Percentiles rank a stretch among this genome's conserved stretches.
Conservation (phyloP, 805 yeast species). For the Zygoascus bituminiphila region DNA sequence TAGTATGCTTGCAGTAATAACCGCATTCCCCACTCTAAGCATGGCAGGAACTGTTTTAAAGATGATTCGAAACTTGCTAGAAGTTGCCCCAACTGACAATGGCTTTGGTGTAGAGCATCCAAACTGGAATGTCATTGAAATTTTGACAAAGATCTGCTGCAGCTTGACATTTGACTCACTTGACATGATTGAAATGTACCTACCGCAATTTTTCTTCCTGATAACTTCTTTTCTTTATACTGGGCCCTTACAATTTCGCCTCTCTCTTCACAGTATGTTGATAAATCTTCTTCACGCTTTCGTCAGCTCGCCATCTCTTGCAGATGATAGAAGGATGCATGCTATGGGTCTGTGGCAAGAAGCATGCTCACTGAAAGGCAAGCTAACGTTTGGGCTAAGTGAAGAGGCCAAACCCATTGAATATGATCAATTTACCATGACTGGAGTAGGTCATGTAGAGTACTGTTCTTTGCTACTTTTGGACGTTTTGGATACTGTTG, state of each 20-base stretch:
- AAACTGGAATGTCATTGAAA: slow-evolving; percentile 63
- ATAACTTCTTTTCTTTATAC: slow-evolving; percentile 49
- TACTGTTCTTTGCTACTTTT: slow-evolving; percentile 15
- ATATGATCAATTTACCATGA: slow-evolving; percentile 15
- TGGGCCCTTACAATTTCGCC: slow-evolving; percentile 49
- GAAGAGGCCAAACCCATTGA: slow-evolving; percentile 15
- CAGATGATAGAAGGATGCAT: slow-evolving; percentile 31
- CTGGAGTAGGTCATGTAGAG: slow-evolving; percentile 19
- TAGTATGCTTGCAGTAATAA: slow-evolving; percentile 51
- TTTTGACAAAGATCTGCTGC: slow-evolving; percentile 54
- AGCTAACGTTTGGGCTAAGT: slow-evolving; percentile 20
- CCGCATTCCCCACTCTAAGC: slow-evolving; percentile 61
- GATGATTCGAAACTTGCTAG: slow-evolving; percentile 47
- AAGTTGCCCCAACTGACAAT: slow-evolving; percentile 21
- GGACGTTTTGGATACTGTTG: slow-evolving; percentile 18
- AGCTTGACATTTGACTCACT: slow-evolving; percentile 61
- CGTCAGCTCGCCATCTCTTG: slow-evolving; percentile 46
- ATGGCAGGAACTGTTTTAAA: slow-evolving; percentile 57
- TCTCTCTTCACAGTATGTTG: slow-evolving; percentile 49
- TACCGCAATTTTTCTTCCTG: slow-evolving; percentile 65
- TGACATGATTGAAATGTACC: slow-evolving; percentile 19
- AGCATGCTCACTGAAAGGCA: slow-evolving; percentile 18
- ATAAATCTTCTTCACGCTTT: slow-evolving; percentile 66
- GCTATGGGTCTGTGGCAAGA: slow-evolving; percentile 37
- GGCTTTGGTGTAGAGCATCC: slow-evolving; percentile 28